Evolutionary conservation across 2,329 filamentous ascomycete genomes (phyloP), one percentile per base, ranked within the genome.

Genomic region (Aspergillus novofumigatus): DNA sequence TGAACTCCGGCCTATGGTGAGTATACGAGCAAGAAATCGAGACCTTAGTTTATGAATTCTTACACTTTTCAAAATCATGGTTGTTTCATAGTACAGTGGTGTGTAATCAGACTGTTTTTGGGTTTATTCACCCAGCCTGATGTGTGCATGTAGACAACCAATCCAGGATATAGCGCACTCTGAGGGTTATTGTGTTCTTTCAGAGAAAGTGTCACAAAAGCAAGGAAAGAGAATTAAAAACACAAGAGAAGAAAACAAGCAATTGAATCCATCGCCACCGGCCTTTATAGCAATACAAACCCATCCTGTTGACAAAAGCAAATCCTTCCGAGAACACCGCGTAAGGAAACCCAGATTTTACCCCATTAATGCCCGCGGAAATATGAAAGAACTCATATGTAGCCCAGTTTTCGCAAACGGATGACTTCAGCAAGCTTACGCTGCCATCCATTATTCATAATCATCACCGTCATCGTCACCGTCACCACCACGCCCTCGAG

Each of bases 151-250:
- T 14, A 47, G 44, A 14, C 44, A 47, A 17, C 20, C 20, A 47
- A 23, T 47, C 9, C 44, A 23, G 44, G 44, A 47, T 47, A 47
- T 47, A 23, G 23, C 44, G 44, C 23, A 47, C 44, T 26, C 10
- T 47, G 21, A 47, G 26, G 23, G 44, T 21, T 14, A 26, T 26
- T 14, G 21, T 25, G 21, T 21, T 11, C 41, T 44, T 21, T 23
- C 44, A 47, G 23, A 47, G 20, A 56, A 56, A 10, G 79, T 79
- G 65, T 83, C 80, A 56, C 42, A n/a, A 48, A 52, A 51, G 17
- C 75, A 50, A 29, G 45, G 45, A 56, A 49, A 50, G 14, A 44
- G 21, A 35, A 44, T 42, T 55, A 49, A n/a, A n/a, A 54, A 32
- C 50, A 55, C 45, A 47, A 52, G 57, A 60, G 59, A 55, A 49